Evolutionary conservation across 169 alveolate genomes (phyloP).

Genomic region (Eimeria necatrix): DNA sequence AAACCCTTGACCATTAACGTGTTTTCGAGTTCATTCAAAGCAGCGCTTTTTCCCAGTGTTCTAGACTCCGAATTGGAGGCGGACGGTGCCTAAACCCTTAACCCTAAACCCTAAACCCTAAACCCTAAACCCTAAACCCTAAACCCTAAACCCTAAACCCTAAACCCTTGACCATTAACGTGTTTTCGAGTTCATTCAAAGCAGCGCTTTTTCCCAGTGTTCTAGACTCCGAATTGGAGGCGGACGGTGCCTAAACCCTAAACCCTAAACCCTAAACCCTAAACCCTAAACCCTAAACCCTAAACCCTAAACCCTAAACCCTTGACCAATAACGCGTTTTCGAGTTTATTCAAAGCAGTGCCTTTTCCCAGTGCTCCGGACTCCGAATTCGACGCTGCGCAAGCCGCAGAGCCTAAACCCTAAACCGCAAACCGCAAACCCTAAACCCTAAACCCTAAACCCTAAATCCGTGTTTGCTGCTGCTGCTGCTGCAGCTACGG

Average conservation of each 20-base stretch:
- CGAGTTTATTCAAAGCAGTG: neutral
- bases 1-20: neutral
- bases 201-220: neutral
- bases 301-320: neutral
- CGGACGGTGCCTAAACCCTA: constrained; percentile 27
- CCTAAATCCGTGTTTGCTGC: neutral
- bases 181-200: constrained; percentile 1
- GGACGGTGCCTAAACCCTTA: constrained; percentile 38
- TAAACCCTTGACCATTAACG: neutral
- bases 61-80: constrained; percentile 20
- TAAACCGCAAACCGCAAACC: too few relatives aligned
- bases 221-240: constrained; percentile 22
- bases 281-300: too few relatives aligned
- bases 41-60: neutral
- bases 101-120: neutral
- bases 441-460: too few relatives aligned
- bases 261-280: neutral
- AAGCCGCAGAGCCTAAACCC: neutral
- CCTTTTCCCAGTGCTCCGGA: neutral
- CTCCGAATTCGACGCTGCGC: constrained; percentile 37
- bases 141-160: neutral
- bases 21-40: constrained; percentile 17
- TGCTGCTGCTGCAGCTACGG: constrained; percentile 86
- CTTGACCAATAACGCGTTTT: neutral
- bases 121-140: neutral